Evolutionary conservation across 305 asterid species (phyloP).

Genomic region (Ilex paraguariensis): DNA sequence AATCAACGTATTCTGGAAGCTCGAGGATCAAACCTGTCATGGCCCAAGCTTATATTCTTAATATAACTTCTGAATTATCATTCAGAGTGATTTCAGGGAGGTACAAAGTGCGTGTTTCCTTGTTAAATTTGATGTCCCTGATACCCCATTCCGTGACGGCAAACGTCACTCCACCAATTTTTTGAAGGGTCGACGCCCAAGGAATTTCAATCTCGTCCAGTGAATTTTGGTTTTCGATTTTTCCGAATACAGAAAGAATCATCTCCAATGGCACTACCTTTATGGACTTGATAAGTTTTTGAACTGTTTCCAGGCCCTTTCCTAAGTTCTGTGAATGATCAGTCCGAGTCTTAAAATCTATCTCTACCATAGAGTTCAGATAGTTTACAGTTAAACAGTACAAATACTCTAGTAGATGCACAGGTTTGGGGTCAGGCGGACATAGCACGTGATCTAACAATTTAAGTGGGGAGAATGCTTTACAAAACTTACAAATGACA

Average conservation of each 20-base stretch:
- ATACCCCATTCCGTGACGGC: slow-evolving; percentile 21
- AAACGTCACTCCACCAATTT: slow-evolving; percentile 26
- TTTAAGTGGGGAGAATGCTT: neutral
- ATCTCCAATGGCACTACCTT: slow-evolving; percentile 29
- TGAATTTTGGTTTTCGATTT: slow-evolving; percentile 11
- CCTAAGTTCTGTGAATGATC: too few relatives aligned
- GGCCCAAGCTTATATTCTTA: slow-evolving; percentile 32
- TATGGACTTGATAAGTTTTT: slow-evolving; percentile 11
- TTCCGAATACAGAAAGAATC: slow-evolving; percentile 23
- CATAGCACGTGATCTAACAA: neutral
- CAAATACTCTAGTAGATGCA: neutral
- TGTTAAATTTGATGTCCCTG: slow-evolving; percentile 19
- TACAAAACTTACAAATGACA: neutral
- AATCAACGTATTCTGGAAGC: slow-evolving; percentile 35
- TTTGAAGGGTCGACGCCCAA: slow-evolving; percentile 30
- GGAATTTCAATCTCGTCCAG: slow-evolving; percentile 39
- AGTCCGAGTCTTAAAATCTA: too few relatives aligned
- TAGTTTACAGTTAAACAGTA: neutral
- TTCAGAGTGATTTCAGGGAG: slow-evolving; percentile 31
- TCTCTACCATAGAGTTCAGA: too few relatives aligned
- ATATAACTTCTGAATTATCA: slow-evolving; percentile 34
- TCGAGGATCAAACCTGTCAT: slow-evolving; percentile 20
- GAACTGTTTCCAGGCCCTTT: too few relatives aligned
- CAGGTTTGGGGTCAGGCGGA: neutral
- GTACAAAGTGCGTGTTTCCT: slow-evolving; percentile 8